Percentiles rank a stretch among this genome's conserved stretches.
Evolutionary conservation across 192 early-diverging fungal species (phyloP).

Genomic region (Gamsiella multidivaricata): DNA sequence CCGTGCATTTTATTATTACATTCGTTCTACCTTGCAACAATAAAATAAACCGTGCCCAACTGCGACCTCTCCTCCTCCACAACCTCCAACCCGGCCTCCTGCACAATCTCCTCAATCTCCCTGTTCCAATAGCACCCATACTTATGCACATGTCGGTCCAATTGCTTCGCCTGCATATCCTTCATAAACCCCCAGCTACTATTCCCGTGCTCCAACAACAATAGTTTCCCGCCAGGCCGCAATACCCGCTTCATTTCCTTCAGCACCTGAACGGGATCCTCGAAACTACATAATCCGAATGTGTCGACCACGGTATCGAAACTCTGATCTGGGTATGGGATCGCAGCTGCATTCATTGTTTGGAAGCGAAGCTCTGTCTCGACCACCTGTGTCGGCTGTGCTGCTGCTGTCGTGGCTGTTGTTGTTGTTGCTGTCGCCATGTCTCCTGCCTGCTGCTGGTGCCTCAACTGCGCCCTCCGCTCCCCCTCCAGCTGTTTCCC

Average conservation of each 20-base stretch:
- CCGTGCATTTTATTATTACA: too few species aligned
- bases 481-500: constrained; percentile 45
- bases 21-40: constrained; percentile 25
- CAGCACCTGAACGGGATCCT: constrained; percentile 41
- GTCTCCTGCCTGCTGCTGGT: not conserved
- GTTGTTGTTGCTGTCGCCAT: not conserved
- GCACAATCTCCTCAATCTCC: constrained; percentile 39
- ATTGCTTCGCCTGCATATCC: constrained; percentile 49
- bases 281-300: constrained; percentile 50
- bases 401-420: not conserved
- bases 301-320: constrained; percentile 51
- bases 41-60: constrained; percentile 43
- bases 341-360: constrained; percentile 45
- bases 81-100: constrained; percentile 38
- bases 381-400: constrained; percentile 2
- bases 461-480: constrained; percentile 10
- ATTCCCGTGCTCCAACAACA: constrained; percentile 50
- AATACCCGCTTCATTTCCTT: constrained; percentile 50
- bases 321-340: constrained; percentile 41
- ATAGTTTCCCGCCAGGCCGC: constrained; percentile 19
- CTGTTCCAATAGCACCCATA: constrained; percentile 54
- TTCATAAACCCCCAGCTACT: constrained; percentile 46
- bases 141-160: constrained; percentile 52
- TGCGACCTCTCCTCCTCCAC: constrained; percentile 48
- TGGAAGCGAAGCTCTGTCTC: constrained; percentile 44